Evolutionary conservation across 805 yeast genomes (phyloP).

Genomic region (Kazachstania martiniae): DNA sequence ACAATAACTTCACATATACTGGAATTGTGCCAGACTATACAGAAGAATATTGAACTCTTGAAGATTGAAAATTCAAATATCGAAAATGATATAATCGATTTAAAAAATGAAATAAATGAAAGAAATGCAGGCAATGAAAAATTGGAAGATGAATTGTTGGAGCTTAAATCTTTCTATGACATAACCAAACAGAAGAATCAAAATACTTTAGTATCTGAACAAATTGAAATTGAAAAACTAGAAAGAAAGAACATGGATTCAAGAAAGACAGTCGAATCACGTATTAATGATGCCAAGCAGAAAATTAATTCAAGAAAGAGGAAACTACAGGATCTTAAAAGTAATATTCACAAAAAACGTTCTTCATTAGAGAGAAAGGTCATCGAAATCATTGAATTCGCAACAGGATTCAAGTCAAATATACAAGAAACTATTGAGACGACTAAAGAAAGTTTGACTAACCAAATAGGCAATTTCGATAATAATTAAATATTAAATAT

Average conservation of each 20-base stretch:
- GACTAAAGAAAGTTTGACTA: conserved; percentile 1
- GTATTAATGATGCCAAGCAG: conserved; percentile 16
- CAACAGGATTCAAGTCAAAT: conserved; percentile 54
- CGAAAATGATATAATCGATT: conserved; percentile 48
- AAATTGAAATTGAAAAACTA: conserved; percentile 54
- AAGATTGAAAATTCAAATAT: conserved; percentile 18
- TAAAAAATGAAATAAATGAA: conserved; percentile 45
- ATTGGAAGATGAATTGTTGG: conserved; percentile 44
- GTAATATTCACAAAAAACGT: conserved; percentile 37
- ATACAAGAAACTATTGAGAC: conserved; percentile 33
- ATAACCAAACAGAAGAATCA: conserved; percentile 42
- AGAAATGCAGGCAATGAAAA: conserved; percentile 46
- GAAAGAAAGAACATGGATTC: conserved; percentile 44
- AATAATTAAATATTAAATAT: conserved; percentile 3
- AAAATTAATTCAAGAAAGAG: conserved; percentile 41
- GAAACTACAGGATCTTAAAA: conserved; percentile 33
- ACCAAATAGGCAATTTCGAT: conserved; percentile 2
- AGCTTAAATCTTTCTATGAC: conserved; percentile 43
- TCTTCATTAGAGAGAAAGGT: conserved; percentile 42
- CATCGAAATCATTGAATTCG: conserved; percentile 45
- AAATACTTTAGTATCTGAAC: conserved; percentile 38
- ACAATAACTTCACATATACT: conserved; percentile 22
- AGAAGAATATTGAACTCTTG: conserved; percentile 15
- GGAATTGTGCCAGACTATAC: conserved; percentile 28
- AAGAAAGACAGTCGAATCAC: conserved; percentile 34